Base-by-base conservation (phyloP, 176 grass and related monocot species). In the Musa beccarii region DNA sequence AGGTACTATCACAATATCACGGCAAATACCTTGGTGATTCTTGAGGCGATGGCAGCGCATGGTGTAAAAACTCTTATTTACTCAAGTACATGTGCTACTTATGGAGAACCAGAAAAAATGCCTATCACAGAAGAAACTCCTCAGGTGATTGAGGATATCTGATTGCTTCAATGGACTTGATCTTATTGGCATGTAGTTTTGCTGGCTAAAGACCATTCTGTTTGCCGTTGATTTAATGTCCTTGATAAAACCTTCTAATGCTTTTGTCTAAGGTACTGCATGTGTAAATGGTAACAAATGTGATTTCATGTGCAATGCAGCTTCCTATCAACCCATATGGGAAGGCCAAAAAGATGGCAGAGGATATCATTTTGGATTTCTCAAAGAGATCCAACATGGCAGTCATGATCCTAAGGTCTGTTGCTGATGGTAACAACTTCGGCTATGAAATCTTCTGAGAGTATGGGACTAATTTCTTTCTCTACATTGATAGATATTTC, bases 1-100 rank as follows among this genome's bases (percentile, higher is more conserved):
- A 99, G 95, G 88, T 99, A 99, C 72, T 99, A 99, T 74, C 95
- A 98, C 81, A 98, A 98, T 83, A 98, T 98, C 86, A 93, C 95
- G 54, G 81, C 95, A 75, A 98, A 93, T 70, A 98, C 90, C 15
- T 77, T 98, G 75, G 84, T 84, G 56, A 81, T 98, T 74, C 86
- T 98, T 59, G 95, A 98, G 82, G 90, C 88, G 25, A 98, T 98
- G 90, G 88, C 90, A 34, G 73, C 86, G 28, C 78, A 93, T 80
- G 81, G 85, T 69, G 88, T 98, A 20, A 98, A 89, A 81, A 98
- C 95, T 78, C 76, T 98, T 52, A 93, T 98, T 75, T 98, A 98
- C 72, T 98, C 90, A 2, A 99, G 95, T 72, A 99, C 95, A 50
- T 99, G 95, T 83, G 95, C 95, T 59, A 99, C 95, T 69, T 99